Percentiles rank a stretch among this genome's conserved stretches.
These are phyloP conservation scores for Carex pumila DNA, from an alignment of 176 grass and related monocot genomes.

Conservation along the genomic window DNA sequence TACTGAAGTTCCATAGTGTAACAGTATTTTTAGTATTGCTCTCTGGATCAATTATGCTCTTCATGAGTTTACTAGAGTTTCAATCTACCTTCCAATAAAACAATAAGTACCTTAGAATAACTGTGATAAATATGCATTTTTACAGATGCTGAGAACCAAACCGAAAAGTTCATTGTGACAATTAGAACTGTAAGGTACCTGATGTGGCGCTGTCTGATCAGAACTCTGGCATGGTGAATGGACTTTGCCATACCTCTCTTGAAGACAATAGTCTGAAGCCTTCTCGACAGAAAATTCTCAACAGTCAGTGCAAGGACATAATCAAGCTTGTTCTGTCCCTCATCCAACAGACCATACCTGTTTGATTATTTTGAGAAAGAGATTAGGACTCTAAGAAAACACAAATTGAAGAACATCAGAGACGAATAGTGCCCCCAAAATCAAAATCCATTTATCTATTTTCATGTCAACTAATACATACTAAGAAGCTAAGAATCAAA, in stretches of 20 bases:
- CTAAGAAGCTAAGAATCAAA: background rate
- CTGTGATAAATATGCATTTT: background rate
- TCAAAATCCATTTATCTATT: background rate
- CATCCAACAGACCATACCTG: slow-evolving; percentile 44
- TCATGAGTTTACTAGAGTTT: too few species aligned
- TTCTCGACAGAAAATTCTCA: slow-evolving; percentile 53
- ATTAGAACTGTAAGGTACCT: slow-evolving; percentile 23
- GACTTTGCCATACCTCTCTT: slow-evolving; percentile 72
- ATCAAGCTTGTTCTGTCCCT: slow-evolving; percentile 61
- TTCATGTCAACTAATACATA: background rate
- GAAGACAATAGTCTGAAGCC: slow-evolving; percentile 56
- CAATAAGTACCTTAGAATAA: too few species aligned
- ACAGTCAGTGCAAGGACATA: slow-evolving; percentile 64
- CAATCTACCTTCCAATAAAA: background rate
- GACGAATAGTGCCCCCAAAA: background rate
- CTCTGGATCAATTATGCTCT: too few species aligned
- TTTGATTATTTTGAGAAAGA: background rate
- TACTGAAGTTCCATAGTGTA: too few species aligned
- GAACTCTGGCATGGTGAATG: slow-evolving; percentile 62
- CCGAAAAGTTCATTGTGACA: background rate
- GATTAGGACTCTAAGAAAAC: background rate
- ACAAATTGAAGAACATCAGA: too few species aligned
- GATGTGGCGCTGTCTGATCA: slow-evolving; percentile 60
- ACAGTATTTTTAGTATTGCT: too few species aligned
- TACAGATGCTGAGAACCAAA: background rate